A percentile compares a stretch with the other conserved stretches of the same genome.
Evolutionary conservation across 331 rosid genomes (phyloP).

Genomic region (Malus hybrid): DNA sequence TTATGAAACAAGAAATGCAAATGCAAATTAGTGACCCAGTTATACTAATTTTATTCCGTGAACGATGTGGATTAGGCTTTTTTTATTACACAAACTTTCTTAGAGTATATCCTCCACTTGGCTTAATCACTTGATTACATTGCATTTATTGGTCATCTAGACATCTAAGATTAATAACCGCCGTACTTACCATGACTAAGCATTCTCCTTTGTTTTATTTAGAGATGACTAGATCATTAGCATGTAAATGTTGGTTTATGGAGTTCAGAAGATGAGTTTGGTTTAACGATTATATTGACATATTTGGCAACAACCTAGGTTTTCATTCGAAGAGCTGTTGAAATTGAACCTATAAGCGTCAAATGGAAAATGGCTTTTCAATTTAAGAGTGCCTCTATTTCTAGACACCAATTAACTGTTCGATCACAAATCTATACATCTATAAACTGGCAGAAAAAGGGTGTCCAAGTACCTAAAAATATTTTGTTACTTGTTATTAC

Average conservation of each 20-base stretch:
- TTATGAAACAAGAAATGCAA: background rate
- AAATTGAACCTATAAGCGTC: conserved; percentile 6
- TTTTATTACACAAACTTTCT: background rate
- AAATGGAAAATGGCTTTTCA: background rate
- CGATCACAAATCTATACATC: no score
- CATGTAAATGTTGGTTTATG: background rate
- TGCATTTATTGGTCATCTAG: background rate
- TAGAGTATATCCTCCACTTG: background rate
- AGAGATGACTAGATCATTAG: background rate
- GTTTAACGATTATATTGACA: background rate
- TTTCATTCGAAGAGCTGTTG: background rate
- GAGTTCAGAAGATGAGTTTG: background rate
- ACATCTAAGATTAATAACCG: background rate
- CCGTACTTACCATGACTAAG: background rate
- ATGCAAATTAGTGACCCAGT: background rate
- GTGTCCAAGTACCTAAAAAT: no score
- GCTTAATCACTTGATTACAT: background rate
- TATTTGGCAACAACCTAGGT: background rate
- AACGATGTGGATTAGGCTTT: background rate
- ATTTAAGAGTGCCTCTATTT: no score
- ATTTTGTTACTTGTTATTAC: no score
- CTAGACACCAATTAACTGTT: no score
- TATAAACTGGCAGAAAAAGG: no score
- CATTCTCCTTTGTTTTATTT: background rate
- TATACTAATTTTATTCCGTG: background rate